These are phyloP conservation scores for Talaromyces sp. DNA, from an alignment of 2,329 filamentous ascomycete genomes.

Conservation along the genomic window DNA sequence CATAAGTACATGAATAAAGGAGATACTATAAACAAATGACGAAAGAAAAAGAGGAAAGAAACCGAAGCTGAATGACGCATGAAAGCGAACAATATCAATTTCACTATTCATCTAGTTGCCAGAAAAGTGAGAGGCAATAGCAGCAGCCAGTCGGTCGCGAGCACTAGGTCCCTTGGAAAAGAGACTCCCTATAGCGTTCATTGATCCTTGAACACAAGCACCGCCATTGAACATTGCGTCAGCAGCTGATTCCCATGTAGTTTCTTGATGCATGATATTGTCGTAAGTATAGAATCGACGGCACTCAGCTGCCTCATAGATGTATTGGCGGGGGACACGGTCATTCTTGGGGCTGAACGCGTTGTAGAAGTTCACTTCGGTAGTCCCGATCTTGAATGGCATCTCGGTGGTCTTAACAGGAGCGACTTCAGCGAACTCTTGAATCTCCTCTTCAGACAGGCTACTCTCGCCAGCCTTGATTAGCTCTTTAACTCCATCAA, in stretches of 20 bases:
- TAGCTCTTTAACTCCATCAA: too few relatives aligned
- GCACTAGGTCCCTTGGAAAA: too few relatives aligned
- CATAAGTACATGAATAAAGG: too few relatives aligned
- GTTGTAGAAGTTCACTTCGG: constrained; percentile 42
- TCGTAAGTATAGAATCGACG: constrained; percentile 58
- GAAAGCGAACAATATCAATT: too few relatives aligned
- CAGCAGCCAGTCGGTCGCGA: too few relatives aligned
- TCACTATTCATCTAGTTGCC: too few relatives aligned
- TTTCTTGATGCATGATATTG: constrained; percentile 53
- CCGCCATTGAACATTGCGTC: constrained; percentile 22
- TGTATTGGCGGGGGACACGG: constrained; percentile 56
- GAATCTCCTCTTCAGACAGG: background rate
- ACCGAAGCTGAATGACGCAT: too few relatives aligned
- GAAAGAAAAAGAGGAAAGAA: too few relatives aligned
- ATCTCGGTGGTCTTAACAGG: background rate
- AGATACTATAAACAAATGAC: too few relatives aligned
- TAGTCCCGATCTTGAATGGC: background rate
- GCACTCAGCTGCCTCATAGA: constrained; percentile 61
- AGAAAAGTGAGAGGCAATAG: too few relatives aligned
- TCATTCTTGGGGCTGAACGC: constrained; percentile 42
- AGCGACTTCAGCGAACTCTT: background rate
- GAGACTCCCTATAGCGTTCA: constrained; percentile 5
- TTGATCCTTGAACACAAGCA: constrained; percentile 5
- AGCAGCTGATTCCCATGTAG: constrained; percentile 52
- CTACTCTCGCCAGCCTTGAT: too few relatives aligned